A percentile compares a stretch with the other conserved stretches of the same genome.
Evolutionary conservation across 768 basidiomycete species (phyloP).

Genomic region (Chalciporus chontae): DNA sequence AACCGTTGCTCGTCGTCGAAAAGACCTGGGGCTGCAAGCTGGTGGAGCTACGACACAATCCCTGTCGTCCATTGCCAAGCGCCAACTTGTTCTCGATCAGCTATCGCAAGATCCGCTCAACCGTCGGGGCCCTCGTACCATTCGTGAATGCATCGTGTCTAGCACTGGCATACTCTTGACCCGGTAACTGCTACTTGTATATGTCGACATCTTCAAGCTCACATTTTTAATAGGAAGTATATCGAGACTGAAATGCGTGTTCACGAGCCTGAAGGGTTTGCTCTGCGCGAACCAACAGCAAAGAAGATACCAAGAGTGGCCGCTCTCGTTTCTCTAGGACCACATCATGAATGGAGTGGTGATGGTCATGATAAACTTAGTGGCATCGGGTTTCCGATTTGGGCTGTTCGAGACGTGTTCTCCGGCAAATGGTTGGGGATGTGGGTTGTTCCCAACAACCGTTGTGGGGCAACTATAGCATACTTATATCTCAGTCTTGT

Average conservation of each 20-base stretch:
- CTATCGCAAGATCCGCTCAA: slow-evolving; percentile 21
- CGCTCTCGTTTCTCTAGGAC: slow-evolving; percentile 19
- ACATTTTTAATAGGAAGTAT: slow-evolving; percentile 7
- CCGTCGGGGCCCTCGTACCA: slow-evolving; percentile 14
- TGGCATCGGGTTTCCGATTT: slow-evolving; percentile 32
- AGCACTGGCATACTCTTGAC: slow-evolving; percentile 12
- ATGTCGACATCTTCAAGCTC: background rate
- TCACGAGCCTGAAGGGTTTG: slow-evolving; percentile 25
- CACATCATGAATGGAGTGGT: slow-evolving; percentile 31
- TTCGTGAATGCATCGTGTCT: slow-evolving; percentile 19
- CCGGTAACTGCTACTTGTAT: slow-evolving; percentile 1
- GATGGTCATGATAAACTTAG: slow-evolving; percentile 36
- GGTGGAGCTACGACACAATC: slow-evolving; percentile 24
- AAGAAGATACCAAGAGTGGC: slow-evolving; percentile 21
- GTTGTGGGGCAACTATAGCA: slow-evolving; percentile 18
- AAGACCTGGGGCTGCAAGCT: slow-evolving; percentile 24
- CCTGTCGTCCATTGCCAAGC: slow-evolving; percentile 10
- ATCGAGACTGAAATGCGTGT: slow-evolving; percentile 18
- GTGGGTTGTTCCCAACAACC: slow-evolving; percentile 34
- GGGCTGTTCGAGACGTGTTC: slow-evolving; percentile 27
- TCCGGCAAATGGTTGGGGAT: slow-evolving; percentile 27
- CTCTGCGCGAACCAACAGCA: slow-evolving; percentile 18
- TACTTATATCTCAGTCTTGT: slow-evolving; percentile 28
- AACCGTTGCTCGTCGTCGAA: slow-evolving; percentile 22
- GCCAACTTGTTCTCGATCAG: slow-evolving; percentile 22